phyloP scores from a whole-genome alignment of 2,329 filamentous ascomycete species.

The Monosporascus ibericus region DNA sequence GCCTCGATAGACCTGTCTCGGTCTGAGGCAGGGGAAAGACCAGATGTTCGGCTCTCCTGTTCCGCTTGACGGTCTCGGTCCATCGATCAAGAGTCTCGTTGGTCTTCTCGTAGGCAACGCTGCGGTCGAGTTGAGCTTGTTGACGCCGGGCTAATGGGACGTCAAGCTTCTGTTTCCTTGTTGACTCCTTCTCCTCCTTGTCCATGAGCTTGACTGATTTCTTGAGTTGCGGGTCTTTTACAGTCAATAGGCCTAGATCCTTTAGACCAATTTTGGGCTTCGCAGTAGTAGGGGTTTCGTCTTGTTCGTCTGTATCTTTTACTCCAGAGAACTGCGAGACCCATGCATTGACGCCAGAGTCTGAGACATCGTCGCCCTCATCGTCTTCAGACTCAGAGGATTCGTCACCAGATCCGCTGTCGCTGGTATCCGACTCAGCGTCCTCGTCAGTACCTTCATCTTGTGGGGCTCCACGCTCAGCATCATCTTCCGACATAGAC shows the following conservation, averaged over 20 bases:
- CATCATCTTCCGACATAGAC: slow-evolving; percentile 40
- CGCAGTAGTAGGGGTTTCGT: slow-evolving; percentile 43
- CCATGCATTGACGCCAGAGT: slow-evolving; percentile 38
- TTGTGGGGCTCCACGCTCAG: slow-evolving; percentile 42
- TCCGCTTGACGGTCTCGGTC: slow-evolving; percentile 92
- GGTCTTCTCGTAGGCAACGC: slow-evolving; percentile 80
- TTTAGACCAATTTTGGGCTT: slow-evolving; percentile 67
- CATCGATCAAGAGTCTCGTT: slow-evolving; percentile 87
- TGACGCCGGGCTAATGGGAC: slow-evolving; percentile 80
- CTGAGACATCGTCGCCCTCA: slow-evolving; percentile 43
- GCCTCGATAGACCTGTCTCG: slow-evolving; percentile 50
- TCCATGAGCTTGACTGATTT: slow-evolving; percentile 71
- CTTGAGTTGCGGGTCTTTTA: slow-evolving; percentile 70
- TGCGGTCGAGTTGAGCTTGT: slow-evolving; percentile 77
- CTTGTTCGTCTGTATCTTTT: slow-evolving; percentile 47
- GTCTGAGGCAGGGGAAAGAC: slow-evolving; percentile 78
- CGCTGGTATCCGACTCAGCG: slow-evolving; percentile 38
- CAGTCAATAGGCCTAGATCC: slow-evolving; percentile 65
- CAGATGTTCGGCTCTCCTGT: slow-evolving; percentile 84
- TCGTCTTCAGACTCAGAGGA: slow-evolving; percentile 38
- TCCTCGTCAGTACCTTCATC: slow-evolving; percentile 38
- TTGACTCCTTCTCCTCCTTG: slow-evolving; percentile 48
- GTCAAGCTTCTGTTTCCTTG: slow-evolving; percentile 64
- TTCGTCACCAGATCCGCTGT: slow-evolving; percentile 32
- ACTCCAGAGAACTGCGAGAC: slow-evolving; percentile 63